Evolutionary conservation across 805 yeast genomes (phyloP).

Genomic region (Sungouiozyma intestinalis): DNA sequence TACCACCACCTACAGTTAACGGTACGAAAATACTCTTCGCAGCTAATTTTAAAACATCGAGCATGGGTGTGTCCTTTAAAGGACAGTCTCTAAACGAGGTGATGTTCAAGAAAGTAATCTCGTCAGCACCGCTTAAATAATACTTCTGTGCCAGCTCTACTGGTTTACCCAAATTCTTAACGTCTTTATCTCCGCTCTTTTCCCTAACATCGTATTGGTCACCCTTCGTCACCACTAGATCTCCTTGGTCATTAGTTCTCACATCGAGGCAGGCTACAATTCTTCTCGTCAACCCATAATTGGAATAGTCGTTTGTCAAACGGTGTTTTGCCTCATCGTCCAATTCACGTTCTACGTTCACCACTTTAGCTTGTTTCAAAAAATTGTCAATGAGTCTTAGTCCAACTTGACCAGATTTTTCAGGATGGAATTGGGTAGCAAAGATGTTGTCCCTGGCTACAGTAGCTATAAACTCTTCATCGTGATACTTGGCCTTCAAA

Average conservation of each 20-base stretch:
- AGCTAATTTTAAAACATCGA: slow-evolving; percentile 71
- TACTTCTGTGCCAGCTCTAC: slow-evolving; percentile 87
- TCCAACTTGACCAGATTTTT: slow-evolving; percentile 90
- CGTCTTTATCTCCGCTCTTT: slow-evolving; percentile 41
- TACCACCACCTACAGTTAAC: slow-evolving; percentile 97
- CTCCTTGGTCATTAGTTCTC: slow-evolving; percentile 90
- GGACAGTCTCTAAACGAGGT: slow-evolving; percentile 96
- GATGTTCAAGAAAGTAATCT: slow-evolving; percentile 86
- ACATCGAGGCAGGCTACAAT: slow-evolving; percentile 95
- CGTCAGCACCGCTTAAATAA: slow-evolving; percentile 94
- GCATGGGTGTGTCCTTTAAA: slow-evolving; percentile 86
- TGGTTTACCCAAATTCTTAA: slow-evolving; percentile 93
- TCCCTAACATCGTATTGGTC: slow-evolving; percentile 97
- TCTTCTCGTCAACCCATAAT: slow-evolving; percentile 72
- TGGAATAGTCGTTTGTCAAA: slow-evolving; percentile 30
- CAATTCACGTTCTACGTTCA: no score
- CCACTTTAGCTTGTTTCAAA: slow-evolving; percentile 34
- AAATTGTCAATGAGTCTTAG: slow-evolving; percentile 65
- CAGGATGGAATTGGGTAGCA: slow-evolving; percentile 99
- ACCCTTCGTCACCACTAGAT: slow-evolving; percentile 95
- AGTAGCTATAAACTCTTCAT: slow-evolving; percentile 77
- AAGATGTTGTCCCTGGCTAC: slow-evolving; percentile 65
- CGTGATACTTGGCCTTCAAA: slow-evolving; percentile 63
- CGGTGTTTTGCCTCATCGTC: slow-evolving; percentile 12
- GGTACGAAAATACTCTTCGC: slow-evolving; percentile 94